phyloP scores from a whole-genome alignment of 495 filamentous ascomycete genomes.

The Viridothelium virens region DNA sequence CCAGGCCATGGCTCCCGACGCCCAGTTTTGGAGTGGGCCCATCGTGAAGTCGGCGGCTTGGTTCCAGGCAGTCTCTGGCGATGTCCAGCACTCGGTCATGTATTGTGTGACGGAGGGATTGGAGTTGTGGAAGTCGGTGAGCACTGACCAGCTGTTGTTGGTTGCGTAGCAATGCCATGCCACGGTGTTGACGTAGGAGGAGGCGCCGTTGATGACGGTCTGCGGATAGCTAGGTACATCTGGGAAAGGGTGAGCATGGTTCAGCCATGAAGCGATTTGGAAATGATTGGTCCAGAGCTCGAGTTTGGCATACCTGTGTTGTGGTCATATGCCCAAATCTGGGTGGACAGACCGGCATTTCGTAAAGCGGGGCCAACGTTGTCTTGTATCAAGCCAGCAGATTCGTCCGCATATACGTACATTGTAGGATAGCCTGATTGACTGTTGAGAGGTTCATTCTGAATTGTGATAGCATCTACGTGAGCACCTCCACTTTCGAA shows the following conservation, averaged over 20 bases:
- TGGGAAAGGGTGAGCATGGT: conserved; percentile 9
- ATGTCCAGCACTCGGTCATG: conserved; percentile 55
- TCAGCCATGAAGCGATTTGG: background rate
- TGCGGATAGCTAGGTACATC: conserved; percentile 42
- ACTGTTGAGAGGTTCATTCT: conserved; percentile 52
- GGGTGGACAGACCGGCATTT: conserved; percentile 37
- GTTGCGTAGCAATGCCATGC: conserved; percentile 53
- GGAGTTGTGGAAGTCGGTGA: conserved; percentile 42
- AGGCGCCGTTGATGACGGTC: conserved; percentile 41
- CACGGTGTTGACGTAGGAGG: conserved; percentile 40
- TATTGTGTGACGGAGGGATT: conserved; percentile 45
- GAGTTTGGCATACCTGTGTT: conserved; percentile 42
- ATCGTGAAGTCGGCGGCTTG: conserved; percentile 47
- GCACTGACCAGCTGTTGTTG: conserved; percentile 43
- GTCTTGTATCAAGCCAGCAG: conserved; percentile 41
- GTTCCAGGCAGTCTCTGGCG: conserved; percentile 41
- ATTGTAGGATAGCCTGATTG: conserved; percentile 48
- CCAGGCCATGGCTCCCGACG: conserved; percentile 47
- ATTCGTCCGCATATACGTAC: conserved; percentile 47
- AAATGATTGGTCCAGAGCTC: background rate
- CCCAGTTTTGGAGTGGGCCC: conserved; percentile 52
- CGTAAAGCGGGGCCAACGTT: conserved; percentile 44
- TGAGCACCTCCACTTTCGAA: conserved; percentile 38
- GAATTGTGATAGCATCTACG: conserved; percentile 49
- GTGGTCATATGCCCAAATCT: conserved; percentile 51